Evolutionary conservation across 371 early-diverging fungal genomes (phyloP).

Genomic region (Mucor plumbeus): DNA sequence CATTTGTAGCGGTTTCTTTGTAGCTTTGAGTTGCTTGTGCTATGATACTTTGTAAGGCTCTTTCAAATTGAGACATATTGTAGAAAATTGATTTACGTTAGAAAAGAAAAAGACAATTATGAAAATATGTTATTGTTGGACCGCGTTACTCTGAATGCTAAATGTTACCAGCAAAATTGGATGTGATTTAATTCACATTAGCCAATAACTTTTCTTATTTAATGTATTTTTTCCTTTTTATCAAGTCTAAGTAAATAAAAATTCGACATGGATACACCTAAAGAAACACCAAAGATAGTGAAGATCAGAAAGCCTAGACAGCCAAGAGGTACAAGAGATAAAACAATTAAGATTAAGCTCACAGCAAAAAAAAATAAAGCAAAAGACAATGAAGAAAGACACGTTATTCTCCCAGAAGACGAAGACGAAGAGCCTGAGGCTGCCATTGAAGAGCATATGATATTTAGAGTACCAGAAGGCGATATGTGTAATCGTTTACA

Average conservation of each 20-base stretch:
- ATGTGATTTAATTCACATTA: not conserved
- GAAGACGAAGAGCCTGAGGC: conserved; percentile 71
- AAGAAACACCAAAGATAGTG: conserved; percentile 10
- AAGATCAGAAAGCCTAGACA: conserved; percentile 27
- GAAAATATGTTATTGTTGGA: not conserved
- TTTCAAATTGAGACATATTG: conserved; percentile 15
- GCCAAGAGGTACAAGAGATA: conserved; percentile 27
- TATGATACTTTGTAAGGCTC: conserved; percentile 28
- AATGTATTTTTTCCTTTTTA: not conserved
- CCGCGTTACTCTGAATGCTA: conserved; percentile 10
- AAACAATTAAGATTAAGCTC: conserved; percentile 41
- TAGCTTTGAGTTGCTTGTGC: conserved; percentile 43
- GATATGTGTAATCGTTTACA: conserved; percentile 66
- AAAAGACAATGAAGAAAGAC: conserved; percentile 7
- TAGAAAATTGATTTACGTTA: not conserved
- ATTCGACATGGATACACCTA: conserved; percentile 12
- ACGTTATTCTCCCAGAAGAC: conserved; percentile 24
- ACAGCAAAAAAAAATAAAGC: conserved; percentile 30
- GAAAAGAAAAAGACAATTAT: not conserved
- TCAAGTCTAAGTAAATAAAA: not conserved
- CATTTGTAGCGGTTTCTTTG: conserved; percentile 25
- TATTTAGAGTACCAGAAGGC: conserved; percentile 78
- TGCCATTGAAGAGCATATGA: conserved; percentile 78
- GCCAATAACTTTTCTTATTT: not conserved
- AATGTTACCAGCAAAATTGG: not conserved